Evolutionary conservation across 129 eudicot species (phyloP).

Genomic region (Centrapalus pauciflorus): DNA sequence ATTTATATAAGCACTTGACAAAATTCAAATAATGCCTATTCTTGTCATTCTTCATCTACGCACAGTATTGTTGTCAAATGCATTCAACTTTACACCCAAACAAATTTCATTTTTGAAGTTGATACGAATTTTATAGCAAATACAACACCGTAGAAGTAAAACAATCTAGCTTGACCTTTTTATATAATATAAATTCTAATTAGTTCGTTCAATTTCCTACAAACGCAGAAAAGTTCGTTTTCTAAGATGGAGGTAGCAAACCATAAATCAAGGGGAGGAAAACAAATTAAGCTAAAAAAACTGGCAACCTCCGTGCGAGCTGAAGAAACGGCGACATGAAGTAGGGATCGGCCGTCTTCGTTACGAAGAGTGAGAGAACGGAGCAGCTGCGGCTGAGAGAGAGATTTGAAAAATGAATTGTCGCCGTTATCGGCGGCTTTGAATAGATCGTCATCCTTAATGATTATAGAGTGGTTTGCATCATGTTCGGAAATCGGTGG

Average conservation of each 20-base stretch:
- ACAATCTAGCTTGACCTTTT: background rate
- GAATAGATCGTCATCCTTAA: constrained; percentile 49
- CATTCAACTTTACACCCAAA: constrained; percentile 5
- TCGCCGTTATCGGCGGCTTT: constrained; percentile 78
- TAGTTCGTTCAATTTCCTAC: constrained; percentile 1
- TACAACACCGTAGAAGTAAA: background rate
- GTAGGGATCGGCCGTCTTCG: constrained; percentile 83
- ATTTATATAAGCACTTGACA: background rate
- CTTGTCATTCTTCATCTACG: background rate
- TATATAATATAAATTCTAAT: background rate
- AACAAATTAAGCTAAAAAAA: background rate
- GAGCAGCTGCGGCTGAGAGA: constrained; percentile 52
- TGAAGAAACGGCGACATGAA: constrained; percentile 85
- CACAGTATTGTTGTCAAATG: background rate
- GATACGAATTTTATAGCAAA: background rate
- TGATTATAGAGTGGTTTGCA: constrained; percentile 18
- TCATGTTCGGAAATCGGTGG: constrained; percentile 10
- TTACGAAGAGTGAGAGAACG: constrained; percentile 56
- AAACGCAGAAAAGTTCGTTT: background rate
- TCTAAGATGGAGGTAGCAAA: background rate
- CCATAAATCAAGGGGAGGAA: background rate
- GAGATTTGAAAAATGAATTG: constrained; percentile 45
- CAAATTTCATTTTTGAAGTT: background rate
- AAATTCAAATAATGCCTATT: background rate
- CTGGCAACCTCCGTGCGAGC: constrained; percentile 45